Percentiles rank a stretch among this genome's conserved stretches.
Conservation (phyloP, 805 yeast genomes). For the Debaryomyces tyrocola region DNA sequence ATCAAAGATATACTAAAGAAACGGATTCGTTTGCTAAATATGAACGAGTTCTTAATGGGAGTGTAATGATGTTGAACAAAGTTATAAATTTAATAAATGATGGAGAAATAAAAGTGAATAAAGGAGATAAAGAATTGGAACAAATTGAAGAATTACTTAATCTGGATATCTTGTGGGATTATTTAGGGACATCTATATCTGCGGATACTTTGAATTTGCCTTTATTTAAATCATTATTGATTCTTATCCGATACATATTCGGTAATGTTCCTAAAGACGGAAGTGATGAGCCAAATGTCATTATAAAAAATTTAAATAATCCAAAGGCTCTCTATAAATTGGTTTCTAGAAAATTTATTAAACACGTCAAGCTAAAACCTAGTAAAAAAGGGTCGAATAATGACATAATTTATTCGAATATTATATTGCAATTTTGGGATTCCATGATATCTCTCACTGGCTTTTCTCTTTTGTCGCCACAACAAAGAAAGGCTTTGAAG, state of each 20-base stretch:
- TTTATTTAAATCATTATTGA: slow-evolving; percentile 29
- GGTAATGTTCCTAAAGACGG: slow-evolving; percentile 12
- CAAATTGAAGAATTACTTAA: slow-evolving; percentile 21
- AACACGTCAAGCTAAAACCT: slow-evolving; percentile 39
- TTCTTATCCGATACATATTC: slow-evolving; percentile 16
- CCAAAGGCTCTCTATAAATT: slow-evolving; percentile 33
- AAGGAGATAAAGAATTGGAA: slow-evolving; percentile 6
- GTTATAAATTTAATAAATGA: slow-evolving; percentile 20
- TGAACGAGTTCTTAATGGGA: slow-evolving; percentile 52
- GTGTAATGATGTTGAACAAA: slow-evolving; percentile 48
- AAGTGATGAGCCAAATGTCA: slow-evolving; percentile 11
- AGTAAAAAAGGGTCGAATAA: slow-evolving; percentile 24
- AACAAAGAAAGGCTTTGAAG: slow-evolving; percentile 9
- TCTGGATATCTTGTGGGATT: slow-evolving; percentile 35
- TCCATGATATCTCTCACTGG: slow-evolving; percentile 43
- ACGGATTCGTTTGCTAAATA: slow-evolving; percentile 70
- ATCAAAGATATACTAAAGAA: slow-evolving; percentile 64
- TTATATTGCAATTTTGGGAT: slow-evolving; percentile 50
- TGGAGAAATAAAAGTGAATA: slow-evolving; percentile 9
- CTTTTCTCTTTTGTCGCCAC: slow-evolving; percentile 10
- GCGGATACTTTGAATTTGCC: slow-evolving; percentile 27
- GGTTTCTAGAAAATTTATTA: slow-evolving; percentile 46
- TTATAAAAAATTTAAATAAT: slow-evolving; percentile 10
- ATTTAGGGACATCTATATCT: slow-evolving; percentile 21
- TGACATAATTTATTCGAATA: slow-evolving; percentile 43